These are phyloP conservation scores for Phaseolus coccineus DNA, from an alignment of 331 rosid species.

Conservation along the genomic window DNA sequence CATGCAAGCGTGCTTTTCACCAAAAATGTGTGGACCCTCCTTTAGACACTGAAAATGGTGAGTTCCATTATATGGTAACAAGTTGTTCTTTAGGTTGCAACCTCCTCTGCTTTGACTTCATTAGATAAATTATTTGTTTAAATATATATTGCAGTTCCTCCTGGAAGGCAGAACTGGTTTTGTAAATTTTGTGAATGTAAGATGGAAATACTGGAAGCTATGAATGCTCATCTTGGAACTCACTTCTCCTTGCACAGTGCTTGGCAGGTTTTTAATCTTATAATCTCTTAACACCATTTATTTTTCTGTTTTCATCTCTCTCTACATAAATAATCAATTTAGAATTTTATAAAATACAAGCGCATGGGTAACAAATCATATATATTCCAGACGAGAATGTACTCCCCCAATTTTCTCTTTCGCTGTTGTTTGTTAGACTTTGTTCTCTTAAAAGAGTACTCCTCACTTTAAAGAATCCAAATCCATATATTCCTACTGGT, in stretches of 20 bases:
- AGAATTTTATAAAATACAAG: constrained; percentile 9
- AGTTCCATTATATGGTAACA: constrained; percentile 46
- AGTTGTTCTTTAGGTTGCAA: constrained; percentile 25
- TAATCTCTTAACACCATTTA: constrained; percentile 21
- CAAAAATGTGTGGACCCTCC: constrained; percentile 85
- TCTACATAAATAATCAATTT: background rate
- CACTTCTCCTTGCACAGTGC: constrained; percentile 64
- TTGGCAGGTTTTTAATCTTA: constrained; percentile 71
- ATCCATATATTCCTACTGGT: constrained; percentile 14
- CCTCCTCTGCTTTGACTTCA: constrained; percentile 18
- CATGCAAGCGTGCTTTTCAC: constrained; percentile 86
- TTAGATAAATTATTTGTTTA: constrained; percentile 42
- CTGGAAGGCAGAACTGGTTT: constrained; percentile 85
- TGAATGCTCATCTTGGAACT: constrained; percentile 88
- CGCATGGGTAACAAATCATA: background rate
- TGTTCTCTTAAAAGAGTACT: background rate
- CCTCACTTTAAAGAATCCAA: background rate
- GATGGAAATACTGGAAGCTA: constrained; percentile 74
- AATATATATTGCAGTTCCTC: constrained; percentile 61
- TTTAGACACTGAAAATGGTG: constrained; percentile 69
- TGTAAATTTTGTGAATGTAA: constrained; percentile 83
- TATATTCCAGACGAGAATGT: background rate
- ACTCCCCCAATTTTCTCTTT: background rate
- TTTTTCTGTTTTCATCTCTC: constrained; percentile 17
- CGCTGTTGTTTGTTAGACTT: background rate